Percentiles rank a stretch among this genome's conserved stretches.
Evolutionary conservation across 768 basidiomycete genomes (phyloP).

Genomic region (Coprinopsis cinerea): DNA sequence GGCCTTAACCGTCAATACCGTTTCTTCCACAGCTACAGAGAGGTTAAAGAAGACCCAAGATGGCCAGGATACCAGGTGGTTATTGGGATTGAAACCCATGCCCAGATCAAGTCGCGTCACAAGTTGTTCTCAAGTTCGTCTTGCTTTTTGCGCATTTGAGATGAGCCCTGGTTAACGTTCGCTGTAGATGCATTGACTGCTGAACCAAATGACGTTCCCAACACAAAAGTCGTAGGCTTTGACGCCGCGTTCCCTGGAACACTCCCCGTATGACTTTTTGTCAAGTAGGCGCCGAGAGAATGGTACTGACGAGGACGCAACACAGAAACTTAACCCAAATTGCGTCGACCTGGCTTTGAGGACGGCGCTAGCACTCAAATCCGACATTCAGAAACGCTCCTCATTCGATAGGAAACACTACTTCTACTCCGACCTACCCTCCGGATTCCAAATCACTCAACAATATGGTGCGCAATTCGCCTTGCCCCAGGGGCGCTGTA

Average conservation of each 20-base stretch:
- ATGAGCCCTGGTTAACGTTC: too few relatives aligned
- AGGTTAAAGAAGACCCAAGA: slow-evolving; percentile 30
- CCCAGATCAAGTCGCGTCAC: slow-evolving; percentile 79
- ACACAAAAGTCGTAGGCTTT: slow-evolving; percentile 66
- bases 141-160: not conserved
- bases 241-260: slow-evolving; percentile 95
- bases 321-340: slow-evolving; percentile 53
- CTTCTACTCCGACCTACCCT: slow-evolving; percentile 91
- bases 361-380: slow-evolving; percentile 72
- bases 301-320: not conserved
- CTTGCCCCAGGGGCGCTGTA: not conserved
- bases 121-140: slow-evolving; percentile 83
- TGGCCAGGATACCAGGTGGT: slow-evolving; percentile 90
- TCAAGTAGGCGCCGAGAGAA: slow-evolving; percentile 1
- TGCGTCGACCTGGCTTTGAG: slow-evolving; percentile 77
- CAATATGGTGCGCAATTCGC: slow-evolving; percentile 60
- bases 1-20: not conserved
- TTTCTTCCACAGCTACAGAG: slow-evolving; percentile 19
- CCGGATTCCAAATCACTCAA: slow-evolving; percentile 97
- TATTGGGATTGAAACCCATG: slow-evolving; percentile 93
- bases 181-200: slow-evolving; percentile 35
- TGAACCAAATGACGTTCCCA: slow-evolving; percentile 46
- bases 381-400: slow-evolving; percentile 60
- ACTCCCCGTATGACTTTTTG: slow-evolving; percentile 54
- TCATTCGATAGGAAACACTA: slow-evolving; percentile 98